Base-by-base conservation (phyloP, 192 early-diverging fungal species). In the Coemansia sp. region DNA sequence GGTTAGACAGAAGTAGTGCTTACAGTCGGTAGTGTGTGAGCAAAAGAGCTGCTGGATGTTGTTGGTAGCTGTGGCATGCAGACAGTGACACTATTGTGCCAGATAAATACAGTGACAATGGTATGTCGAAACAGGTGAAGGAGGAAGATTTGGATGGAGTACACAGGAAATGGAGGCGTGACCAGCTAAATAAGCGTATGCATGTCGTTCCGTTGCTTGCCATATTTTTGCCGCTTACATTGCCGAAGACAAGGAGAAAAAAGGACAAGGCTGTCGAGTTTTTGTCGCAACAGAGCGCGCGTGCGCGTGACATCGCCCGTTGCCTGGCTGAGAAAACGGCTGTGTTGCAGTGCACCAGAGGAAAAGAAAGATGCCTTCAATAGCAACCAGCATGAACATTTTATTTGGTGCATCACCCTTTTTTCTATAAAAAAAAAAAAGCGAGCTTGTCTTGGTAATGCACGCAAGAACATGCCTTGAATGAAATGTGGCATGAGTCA, bases 161-260 rank as follows among this genome's bases (percentile, higher is more conserved):
- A 40, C 39, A 40, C 9, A 40, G 39, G 16, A 40, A 8, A 40
- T n/a, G 18, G 42, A 45, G 42, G 51, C 53, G 53, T 56, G 53
- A 56, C 53, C 53, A 25, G 53, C 29, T 56, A 9, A 56, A 56
- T 56, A n/a, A 33, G 16, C 18, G 9, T 56, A 56, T 56, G 53
- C n/a, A 30, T 16, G 53, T 56, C 16, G 53, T 56, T 56, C 30
- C 53, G 31, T 56, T 34, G 26, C 53, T 16, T n/a, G 29, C 29
- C 10, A 13, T 25, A 21, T 34, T 28, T 56, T 30, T 53, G 52
- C 52, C 52, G 52, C 26, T 53, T n/a, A 25, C 52, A 53, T 56
- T 56, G 53, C 53, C 53, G 53, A 56, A 31, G 12, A 56, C 53
- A 56, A 56, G 53, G n/a, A n/a, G n/a, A n/a, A 56, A 33, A n/a